Evolutionary conservation across 2,329 filamentous ascomycete genomes (phyloP).

Genomic region (Rutstroemia sp.): DNA sequence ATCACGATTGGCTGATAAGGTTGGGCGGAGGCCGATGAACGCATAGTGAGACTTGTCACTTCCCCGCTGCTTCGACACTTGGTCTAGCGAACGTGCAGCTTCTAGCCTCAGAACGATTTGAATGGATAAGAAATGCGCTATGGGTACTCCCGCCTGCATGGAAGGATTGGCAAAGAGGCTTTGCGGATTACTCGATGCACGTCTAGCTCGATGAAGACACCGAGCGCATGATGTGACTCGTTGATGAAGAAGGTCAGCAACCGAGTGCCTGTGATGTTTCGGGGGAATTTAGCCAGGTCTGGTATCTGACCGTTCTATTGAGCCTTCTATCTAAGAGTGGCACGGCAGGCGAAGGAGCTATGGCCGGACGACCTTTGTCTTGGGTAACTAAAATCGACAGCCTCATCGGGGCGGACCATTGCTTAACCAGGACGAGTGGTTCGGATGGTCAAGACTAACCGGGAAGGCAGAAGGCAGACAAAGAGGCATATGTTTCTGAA

Average conservation of each 20-base stretch:
- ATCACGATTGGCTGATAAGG: background rate
- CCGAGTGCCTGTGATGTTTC: background rate
- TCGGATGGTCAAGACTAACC: background rate
- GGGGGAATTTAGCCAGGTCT: background rate
- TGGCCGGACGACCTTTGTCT: background rate
- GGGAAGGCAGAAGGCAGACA: background rate
- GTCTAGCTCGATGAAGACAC: constrained; percentile 8
- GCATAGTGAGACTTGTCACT: background rate
- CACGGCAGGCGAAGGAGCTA: background rate
- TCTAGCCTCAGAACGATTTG: background rate
- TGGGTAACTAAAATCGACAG: constrained; percentile 3
- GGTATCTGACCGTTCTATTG: background rate
- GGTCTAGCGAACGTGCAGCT: background rate
- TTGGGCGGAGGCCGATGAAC: background rate
- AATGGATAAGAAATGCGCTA: background rate
- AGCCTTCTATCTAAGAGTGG: background rate
- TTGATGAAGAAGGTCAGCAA: background rate
- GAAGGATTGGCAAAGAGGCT: background rate
- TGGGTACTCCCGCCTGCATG: background rate
- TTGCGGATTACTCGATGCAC: background rate
- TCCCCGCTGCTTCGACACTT: background rate
- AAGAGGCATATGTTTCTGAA: background rate
- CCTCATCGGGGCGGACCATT: constrained; percentile 6
- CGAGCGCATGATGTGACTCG: background rate
- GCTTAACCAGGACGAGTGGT: background rate